Percentiles rank a stretch among this genome's conserved stretches.
Conservation (phyloP, 371 early-diverging fungal species). For the Mortierella sp. region DNA sequence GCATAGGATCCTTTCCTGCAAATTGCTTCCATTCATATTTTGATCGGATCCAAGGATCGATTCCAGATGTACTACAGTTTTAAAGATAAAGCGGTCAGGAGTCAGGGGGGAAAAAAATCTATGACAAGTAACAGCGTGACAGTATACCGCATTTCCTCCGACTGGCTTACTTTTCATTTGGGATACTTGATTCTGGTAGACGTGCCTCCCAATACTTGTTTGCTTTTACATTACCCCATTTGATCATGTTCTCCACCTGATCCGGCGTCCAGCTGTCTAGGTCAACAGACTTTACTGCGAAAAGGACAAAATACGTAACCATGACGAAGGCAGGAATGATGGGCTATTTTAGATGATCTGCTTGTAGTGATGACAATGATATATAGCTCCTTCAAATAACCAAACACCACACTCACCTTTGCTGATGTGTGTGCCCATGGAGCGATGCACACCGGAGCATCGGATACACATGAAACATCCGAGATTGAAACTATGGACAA, state of each 20-base stretch:
- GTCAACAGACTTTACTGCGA: constrained; percentile 84
- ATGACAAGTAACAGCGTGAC: too few species aligned
- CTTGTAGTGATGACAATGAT: background rate
- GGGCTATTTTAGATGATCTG: background rate
- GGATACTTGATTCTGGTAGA: constrained; percentile 64
- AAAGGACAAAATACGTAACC: background rate
- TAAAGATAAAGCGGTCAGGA: too few species aligned
- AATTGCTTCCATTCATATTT: constrained; percentile 90
- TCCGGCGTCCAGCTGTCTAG: constrained; percentile 89
- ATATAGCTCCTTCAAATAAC: too few species aligned
- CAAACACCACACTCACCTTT: constrained; percentile 69
- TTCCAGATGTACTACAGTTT: constrained; percentile 62
- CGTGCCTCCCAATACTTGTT: constrained; percentile 81
- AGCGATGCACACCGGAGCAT: constrained; percentile 91
- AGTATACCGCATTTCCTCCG: too few species aligned
- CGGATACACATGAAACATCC: constrained; percentile 90
- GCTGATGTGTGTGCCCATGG: constrained; percentile 89
- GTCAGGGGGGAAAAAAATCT: too few species aligned
- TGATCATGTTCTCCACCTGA: constrained; percentile 85
- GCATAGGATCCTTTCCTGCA: constrained; percentile 77
- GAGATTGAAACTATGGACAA: constrained; percentile 80
- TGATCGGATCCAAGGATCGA: constrained; percentile 86
- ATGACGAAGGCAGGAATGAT: background rate
- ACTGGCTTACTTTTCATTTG: constrained; percentile 54
- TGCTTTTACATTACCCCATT: constrained; percentile 89